Evolutionary conservation across 345 rosid genomes (phyloP).

Genomic region (Salix purpurea): DNA sequence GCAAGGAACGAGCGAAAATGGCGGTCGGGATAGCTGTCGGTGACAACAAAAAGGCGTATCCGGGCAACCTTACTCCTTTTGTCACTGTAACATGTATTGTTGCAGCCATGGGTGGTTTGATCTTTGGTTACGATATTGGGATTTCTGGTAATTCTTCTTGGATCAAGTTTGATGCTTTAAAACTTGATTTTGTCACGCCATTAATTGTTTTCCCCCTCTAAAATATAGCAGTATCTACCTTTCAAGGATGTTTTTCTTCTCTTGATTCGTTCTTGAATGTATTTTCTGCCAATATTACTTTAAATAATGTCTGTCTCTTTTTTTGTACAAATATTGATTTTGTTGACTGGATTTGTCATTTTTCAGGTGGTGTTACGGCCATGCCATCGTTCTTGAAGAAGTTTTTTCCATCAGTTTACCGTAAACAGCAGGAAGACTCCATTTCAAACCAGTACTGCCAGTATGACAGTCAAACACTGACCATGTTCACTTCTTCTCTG

Average conservation of each 20-base stretch:
- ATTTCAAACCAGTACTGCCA: conserved; percentile 69
- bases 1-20: conserved; percentile 8
- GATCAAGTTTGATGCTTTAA: neutral
- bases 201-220: too few species aligned
- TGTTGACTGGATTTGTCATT: neutral
- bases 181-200: neutral
- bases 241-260: neutral
- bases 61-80: conserved; percentile 76
- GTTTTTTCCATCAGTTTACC: conserved; percentile 68
- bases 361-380: conserved; percentile 85
- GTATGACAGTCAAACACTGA: conserved; percentile 64
- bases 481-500: conserved; percentile 88
- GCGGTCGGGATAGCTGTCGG: conserved; percentile 35
- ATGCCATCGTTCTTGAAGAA: conserved; percentile 61
- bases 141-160: conserved; percentile 57
- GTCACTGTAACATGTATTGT: conserved; percentile 76
- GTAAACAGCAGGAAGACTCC: conserved; percentile 40
- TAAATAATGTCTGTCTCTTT: neutral
- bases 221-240: too few species aligned
- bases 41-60: conserved; percentile 49
- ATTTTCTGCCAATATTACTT: neutral
- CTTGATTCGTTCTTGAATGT: neutral
- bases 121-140: conserved; percentile 94
- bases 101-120: conserved; percentile 99
- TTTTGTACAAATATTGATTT: neutral